Percentiles rank a stretch among this genome's conserved stretches.
Evolutionary conservation across 805 yeast genomes (phyloP).

Genomic region (Ogataea nitratoaversa): DNA sequence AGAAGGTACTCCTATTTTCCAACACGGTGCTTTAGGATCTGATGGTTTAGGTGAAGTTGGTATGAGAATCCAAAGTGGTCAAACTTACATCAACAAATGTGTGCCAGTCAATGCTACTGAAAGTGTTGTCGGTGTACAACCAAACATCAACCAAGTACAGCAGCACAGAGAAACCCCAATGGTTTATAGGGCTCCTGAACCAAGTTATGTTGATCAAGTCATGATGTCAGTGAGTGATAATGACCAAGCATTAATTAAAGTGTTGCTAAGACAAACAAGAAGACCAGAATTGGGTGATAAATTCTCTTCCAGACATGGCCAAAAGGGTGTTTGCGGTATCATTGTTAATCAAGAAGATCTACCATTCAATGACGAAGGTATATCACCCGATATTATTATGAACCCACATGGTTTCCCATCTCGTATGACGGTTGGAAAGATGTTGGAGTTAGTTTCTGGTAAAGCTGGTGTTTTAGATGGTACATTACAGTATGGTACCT

Average conservation of each 20-base stretch:
- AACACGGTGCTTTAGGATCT: conserved; percentile 82
- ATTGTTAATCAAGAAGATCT: conserved; percentile 95
- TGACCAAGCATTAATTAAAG: conserved; percentile 92
- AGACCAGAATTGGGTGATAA: conserved; percentile 98
- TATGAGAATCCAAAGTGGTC: conserved; percentile 83
- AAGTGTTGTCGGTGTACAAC: conserved; percentile 42
- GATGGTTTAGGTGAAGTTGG: conserved; percentile 99
- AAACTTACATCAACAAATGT: conserved; percentile 88
- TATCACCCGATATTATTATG: conserved; percentile 94
- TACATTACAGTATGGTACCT: conserved; percentile 89
- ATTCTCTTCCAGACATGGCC: conserved; percentile 96
- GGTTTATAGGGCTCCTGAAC: conserved; percentile 90
- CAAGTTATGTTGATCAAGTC: conserved; percentile 93
- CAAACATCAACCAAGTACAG: conserved; percentile 30
- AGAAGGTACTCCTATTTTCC: conserved; percentile 74
- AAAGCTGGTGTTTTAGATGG: conserved; percentile 97
- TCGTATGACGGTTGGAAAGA: conserved; percentile 99
- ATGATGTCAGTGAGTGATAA: conserved; percentile 95
- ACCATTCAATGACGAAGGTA: conserved; percentile 92
- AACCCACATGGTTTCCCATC: conserved; percentile 99
- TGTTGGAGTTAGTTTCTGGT: conserved; percentile 94
- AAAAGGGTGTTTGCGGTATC: conserved; percentile 98
- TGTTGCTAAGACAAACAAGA: conserved; percentile 87
- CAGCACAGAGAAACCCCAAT: conserved; percentile 87
- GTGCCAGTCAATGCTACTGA: conserved; percentile 86